Base-by-base conservation (phyloP, 257 asterid species). In the Solanum bukasovii region DNA sequence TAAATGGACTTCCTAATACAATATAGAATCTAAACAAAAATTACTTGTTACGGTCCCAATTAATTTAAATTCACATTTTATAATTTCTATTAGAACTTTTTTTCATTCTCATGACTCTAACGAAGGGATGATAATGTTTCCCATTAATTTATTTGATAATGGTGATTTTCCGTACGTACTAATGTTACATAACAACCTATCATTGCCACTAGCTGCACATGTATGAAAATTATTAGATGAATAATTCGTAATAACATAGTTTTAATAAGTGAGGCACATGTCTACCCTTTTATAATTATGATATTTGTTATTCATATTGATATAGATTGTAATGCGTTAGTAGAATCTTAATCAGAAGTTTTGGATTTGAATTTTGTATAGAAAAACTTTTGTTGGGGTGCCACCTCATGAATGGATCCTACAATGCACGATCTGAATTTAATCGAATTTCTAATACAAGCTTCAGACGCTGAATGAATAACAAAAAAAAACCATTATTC, bases 371-470 rank as follows among this genome's bases (percentile, higher is more conserved):
- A 34, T 46, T 46, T 46, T 46, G 0, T 13, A 49, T 49, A 14
- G 61, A 14, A 46, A 13, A 12, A 1, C 0, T 0, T 16, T 49
- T 16, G 9, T 49, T 49, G 21, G 61, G 21, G 0, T 2, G 21
- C 9, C 8, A 49, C 1, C 0, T 14, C 21, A 1, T 6, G 4
- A 52, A 52, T 52, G 1, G 9, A 56, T 3, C 4, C 0, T 56
- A 18, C 0, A 5, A 16, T 56, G 1, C 10, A 18, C 2, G 1
- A 56, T 56, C 0, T 56, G 2, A 44, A 56, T 56, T 56, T 56
- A 56, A 18, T 56, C 0, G 1, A 18, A 18, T 2, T 18, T 56
- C 2, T 18, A 56, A 56, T 56, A 56, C 9, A 34, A 34, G 35
- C 35, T 34, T 5, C 35, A 34, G 6, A 34, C 1, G 6, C 6